Evolutionary conservation across 257 asterid species (phyloP), one percentile per base, ranked within the genome.

Genomic region (Osmanthus fragrans): DNA sequence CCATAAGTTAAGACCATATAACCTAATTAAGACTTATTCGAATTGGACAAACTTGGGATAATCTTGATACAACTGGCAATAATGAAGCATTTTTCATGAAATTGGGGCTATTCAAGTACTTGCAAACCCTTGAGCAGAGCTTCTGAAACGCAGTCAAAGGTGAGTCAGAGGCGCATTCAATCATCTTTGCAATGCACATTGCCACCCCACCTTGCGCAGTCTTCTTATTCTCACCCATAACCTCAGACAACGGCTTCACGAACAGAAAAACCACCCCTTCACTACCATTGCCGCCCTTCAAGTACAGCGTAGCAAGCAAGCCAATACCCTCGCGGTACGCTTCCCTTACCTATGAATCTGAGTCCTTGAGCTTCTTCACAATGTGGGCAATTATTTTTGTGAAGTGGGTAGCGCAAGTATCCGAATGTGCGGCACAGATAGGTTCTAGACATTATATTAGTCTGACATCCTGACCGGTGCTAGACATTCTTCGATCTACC

Each of bases 241-340:
- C 92, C 82, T 96, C 99, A 70, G 93, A 93, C 83, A 96, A 77
- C 3, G 99, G 98, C 92, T 89, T 96, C 84, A 86, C 89, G 78
- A 96, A 96, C 84, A 96, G 78, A 0, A 95, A 89, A 3, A 90
- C 95, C 4, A 90, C 93, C 33, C 94, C 93, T 29, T 86, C 87
- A 8, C 91, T 90, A 4, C 84, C 93, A 78, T 82, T 77, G 3
- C 86, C 92, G 37, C 91, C 95, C 84, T 89, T 93, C 88, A 96
- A 77, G 80, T 96, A 96, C 79, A 89, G 64, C 10, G 88, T 90
- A 13, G 99, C 84, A 23, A 96, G 78, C 65, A 93, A 85, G 71
- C 99, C 98, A 84, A 93, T 87, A 32, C 96, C 85, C 7, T 96
- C 99, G 4, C 96, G 93, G 77, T 98, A 96, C 19, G 97, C 93